Conservation (phyloP, 768 basidiomycete genomes). For the Omphalotus guepiniiformis region DNA sequence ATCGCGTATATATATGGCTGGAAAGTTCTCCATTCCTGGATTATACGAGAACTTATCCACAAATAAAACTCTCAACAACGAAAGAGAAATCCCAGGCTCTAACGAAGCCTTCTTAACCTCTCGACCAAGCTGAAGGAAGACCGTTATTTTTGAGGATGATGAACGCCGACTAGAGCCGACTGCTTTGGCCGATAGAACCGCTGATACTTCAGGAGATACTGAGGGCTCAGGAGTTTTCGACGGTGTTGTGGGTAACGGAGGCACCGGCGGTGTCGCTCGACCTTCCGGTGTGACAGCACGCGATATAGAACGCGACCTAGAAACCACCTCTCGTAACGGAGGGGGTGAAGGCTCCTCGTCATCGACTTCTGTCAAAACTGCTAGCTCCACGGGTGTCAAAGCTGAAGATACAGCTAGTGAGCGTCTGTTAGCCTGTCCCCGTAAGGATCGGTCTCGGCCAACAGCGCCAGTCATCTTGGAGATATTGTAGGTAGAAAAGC, state of each 20-base stretch:
- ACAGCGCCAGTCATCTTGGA: constrained; percentile 80
- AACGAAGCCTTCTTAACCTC: constrained; percentile 86
- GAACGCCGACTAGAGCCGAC: constrained; percentile 10
- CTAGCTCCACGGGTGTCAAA: constrained; percentile 68
- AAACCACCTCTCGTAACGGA: constrained; percentile 20
- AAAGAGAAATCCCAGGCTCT: constrained; percentile 66
- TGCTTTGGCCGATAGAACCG: not conserved
- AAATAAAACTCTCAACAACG: constrained; percentile 80
- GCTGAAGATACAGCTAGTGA: constrained; percentile 61
- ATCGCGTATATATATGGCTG: constrained; percentile 93
- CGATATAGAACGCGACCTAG: constrained; percentile 24
- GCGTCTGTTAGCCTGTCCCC: constrained; percentile 53
- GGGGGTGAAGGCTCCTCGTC: constrained; percentile 44
- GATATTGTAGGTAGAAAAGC: constrained; percentile 93
- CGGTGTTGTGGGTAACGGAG: constrained; percentile 44
- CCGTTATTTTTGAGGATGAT: constrained; percentile 45
- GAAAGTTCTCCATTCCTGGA: constrained; percentile 90
- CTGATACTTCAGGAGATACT: constrained; percentile 13
- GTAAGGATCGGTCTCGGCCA: constrained; percentile 44
- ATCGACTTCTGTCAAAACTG: constrained; percentile 70
- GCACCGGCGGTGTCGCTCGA: constrained; percentile 37
- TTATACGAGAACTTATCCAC: constrained; percentile 94
- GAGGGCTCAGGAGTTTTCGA: constrained; percentile 34
- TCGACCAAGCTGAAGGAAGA: constrained; percentile 86
- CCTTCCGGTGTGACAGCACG: constrained; percentile 36